Evolutionary conservation across 2,329 filamentous ascomycete species (phyloP), one percentile per base, ranked within the genome.

Genomic region (Tolypocladium tropicale): DNA sequence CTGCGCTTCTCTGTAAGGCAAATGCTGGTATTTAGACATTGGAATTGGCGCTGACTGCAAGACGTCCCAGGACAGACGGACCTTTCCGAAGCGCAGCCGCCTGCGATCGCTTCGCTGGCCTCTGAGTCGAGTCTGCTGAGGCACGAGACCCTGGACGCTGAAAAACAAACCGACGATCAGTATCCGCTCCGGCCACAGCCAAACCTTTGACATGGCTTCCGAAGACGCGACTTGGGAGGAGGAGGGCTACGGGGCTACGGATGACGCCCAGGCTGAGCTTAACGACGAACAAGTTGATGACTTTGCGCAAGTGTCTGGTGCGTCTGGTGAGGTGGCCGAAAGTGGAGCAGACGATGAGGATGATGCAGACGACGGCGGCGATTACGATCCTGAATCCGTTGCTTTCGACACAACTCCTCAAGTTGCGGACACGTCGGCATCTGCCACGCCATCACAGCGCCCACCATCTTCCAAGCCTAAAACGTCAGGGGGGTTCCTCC

Each of bases 301-400:
- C 67, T 69, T 71, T 74, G 74, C 72, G 63, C 70, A 72, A 69
- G 69, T 72, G 64, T 73, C 72, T 62, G 70, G 73, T 74, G 74
- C 71, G 67, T 68, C 73, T 69, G 77, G 76, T 76, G 78, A 81
- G 67, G 64, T 68, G 62, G 72, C 70, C 66, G 70, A 73, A 65
- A 73, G 75, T 69, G 75, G 72, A 61, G 70, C 69, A 64, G 79
- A 80, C 61, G 79, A 81, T 67, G 70, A 74, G 65, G 74, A 76
- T 69, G 76, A 74, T 61, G 70, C 69, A 64, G 79, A 81, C 62
- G 80, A 81, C 67, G 76, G 74, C 58, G 78, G 72, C 61, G 80
- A 82, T 63, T 83, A 83, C 73, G 79, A 82, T 60, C 79, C 80
- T 57, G 79, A 81, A 65, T 81, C 79, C 56, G 73, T 82, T 65